Percentiles rank a stretch among this genome's conserved stretches.
Conservation (phyloP, 2,329 filamentous ascomycete species). For the Fonsecaea erecta region DNA sequence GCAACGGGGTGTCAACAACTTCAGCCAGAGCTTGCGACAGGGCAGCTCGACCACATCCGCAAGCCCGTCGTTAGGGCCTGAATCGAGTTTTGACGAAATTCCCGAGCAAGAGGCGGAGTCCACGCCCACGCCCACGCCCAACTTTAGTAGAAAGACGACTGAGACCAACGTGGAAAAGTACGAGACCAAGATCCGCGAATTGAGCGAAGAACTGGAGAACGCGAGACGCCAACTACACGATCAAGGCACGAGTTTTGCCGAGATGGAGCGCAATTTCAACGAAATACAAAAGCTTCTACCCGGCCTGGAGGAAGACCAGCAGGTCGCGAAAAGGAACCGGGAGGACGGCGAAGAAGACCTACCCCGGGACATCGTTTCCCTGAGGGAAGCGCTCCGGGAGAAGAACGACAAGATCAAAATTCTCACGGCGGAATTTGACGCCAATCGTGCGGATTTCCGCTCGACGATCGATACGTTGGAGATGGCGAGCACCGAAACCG, state of each 20-base stretch:
- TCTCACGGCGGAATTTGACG: constrained; percentile 92
- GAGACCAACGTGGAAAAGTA: constrained; percentile 39
- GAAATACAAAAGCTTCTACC: constrained; percentile 78
- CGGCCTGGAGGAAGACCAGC: constrained; percentile 31
- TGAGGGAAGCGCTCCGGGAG: constrained; percentile 83
- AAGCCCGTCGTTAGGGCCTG: constrained; percentile 39
- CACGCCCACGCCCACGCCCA: constrained; percentile 50
- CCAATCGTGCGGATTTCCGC: constrained; percentile 91
- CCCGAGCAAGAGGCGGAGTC: constrained; percentile 53
- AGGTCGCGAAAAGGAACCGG: constrained; percentile 56
- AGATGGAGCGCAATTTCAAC: constrained; percentile 88
- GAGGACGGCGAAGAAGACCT: constrained; percentile 33
- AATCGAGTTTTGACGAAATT: constrained; percentile 50
- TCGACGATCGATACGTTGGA: constrained; percentile 97
- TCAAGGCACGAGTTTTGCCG: constrained; percentile 77
- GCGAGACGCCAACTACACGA: constrained; percentile 87
- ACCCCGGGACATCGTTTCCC: constrained; percentile 70
- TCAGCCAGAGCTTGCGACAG: constrained; percentile 40
- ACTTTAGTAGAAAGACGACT: constrained; percentile 28
- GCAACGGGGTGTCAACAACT: constrained; percentile 45
- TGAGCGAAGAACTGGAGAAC: constrained; percentile 73
- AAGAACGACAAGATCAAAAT: constrained; percentile 97
- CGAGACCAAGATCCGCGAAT: constrained; percentile 61
- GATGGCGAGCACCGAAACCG: constrained; percentile 89
- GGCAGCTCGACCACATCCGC: constrained; percentile 28